These are phyloP conservation scores for Penicillium expansum DNA, from an alignment of 2,329 filamentous ascomycete genomes.

Conservation along the genomic window DNA sequence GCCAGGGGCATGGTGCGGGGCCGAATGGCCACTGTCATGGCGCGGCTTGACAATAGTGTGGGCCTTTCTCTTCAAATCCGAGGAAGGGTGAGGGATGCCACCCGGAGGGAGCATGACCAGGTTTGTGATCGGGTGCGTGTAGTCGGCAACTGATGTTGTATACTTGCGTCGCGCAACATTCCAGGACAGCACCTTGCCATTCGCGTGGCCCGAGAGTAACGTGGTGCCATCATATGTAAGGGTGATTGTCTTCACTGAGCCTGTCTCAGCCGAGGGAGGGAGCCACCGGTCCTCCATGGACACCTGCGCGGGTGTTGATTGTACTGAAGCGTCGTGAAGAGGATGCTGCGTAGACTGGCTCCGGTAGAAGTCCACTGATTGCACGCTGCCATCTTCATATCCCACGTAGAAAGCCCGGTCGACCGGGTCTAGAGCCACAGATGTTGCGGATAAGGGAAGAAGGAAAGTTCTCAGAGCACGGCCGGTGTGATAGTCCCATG, in stretches of 20 bases:
- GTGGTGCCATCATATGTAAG: conserved; percentile 79
- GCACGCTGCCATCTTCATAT: conserved; percentile 76
- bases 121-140: conserved; percentile 82
- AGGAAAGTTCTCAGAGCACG: conserved; percentile 76
- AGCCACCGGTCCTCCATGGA: conserved; percentile 43
- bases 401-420: conserved; percentile 79
- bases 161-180: conserved; percentile 70
- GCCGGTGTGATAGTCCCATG: conserved; percentile 88
- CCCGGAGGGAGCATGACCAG: conserved; percentile 67
- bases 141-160: conserved; percentile 63
- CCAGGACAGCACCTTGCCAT: conserved; percentile 78
- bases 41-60: conserved; percentile 73
- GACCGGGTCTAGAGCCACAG: conserved; percentile 74
- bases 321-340: conserved; percentile 35
- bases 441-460: conserved; percentile 69
- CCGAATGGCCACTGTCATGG: conserved; percentile 41
- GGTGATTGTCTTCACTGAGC: conserved; percentile 64
- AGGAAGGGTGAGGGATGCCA: conserved; percentile 42
- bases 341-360: conserved; percentile 43
- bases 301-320: conserved; percentile 43
- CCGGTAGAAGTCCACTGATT: conserved; percentile 72
- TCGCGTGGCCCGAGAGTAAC: conserved; percentile 76
- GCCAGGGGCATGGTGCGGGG: conserved; percentile 34
- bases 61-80: conserved; percentile 49
- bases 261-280: conserved; percentile 61